A percentile compares a stretch with the other conserved stretches of the same genome.
Conservation (phyloP, 2,329 filamentous ascomycete genomes). For the Xylogone sp. region DNA sequence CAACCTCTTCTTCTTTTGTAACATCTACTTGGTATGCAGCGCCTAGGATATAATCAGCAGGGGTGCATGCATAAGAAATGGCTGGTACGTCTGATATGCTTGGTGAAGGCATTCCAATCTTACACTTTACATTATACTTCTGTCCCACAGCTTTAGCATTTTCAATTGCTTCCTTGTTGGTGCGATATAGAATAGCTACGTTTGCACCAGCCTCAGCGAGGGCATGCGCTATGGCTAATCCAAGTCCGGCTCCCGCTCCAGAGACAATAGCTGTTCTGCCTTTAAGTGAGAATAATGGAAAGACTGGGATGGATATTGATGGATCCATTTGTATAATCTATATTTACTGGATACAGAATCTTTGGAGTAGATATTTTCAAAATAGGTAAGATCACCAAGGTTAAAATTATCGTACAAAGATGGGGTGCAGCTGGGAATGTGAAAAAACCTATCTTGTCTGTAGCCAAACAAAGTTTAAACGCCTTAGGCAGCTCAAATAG, state of each 20-base stretch:
- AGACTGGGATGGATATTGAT: not conserved
- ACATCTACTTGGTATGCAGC: slow-evolving; percentile 35
- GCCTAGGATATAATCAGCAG: not conserved
- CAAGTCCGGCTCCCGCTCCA: slow-evolving; percentile 47
- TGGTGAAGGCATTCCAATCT: too few species aligned
- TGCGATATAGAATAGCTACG: slow-evolving; percentile 24
- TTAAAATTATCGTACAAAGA: too few species aligned
- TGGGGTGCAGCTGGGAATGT: too few species aligned
- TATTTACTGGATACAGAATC: too few species aligned
- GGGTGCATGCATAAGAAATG: not conserved
- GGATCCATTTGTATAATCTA: not conserved
- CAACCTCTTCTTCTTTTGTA: slow-evolving; percentile 31
- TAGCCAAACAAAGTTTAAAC: too few species aligned
- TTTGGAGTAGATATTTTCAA: too few species aligned
- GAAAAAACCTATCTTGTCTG: too few species aligned
- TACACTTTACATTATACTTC: not conserved
- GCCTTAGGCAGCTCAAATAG: too few species aligned
- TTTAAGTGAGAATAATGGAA: slow-evolving; percentile 38
- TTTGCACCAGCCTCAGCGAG: slow-evolving; percentile 21
- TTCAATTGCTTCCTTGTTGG: slow-evolving; percentile 19
- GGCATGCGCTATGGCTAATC: slow-evolving; percentile 43
- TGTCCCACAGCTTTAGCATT: not conserved
- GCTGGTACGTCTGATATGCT: too few species aligned
- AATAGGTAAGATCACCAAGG: too few species aligned
- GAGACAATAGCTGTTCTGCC: slow-evolving; percentile 44